These are phyloP conservation scores for Fragosphaeria purpurea DNA, from an alignment of 2,329 filamentous ascomycete genomes.

Conservation along the genomic window DNA sequence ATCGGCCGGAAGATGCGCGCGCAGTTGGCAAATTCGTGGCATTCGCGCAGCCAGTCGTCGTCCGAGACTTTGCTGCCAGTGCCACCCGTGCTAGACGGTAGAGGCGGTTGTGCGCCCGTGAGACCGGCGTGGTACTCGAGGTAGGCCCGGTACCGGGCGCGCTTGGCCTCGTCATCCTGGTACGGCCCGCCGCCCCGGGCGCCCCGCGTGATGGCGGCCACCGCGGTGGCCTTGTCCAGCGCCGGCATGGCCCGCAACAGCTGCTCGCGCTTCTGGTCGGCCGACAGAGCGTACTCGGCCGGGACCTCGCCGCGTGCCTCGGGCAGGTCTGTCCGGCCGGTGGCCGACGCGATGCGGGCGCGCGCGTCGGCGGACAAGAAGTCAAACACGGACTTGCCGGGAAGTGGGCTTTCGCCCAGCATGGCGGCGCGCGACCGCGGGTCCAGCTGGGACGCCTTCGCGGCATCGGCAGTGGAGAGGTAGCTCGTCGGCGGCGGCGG, in stretches of 20 bases:
- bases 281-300: constrained; percentile 49
- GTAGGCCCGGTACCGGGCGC: constrained; percentile 69
- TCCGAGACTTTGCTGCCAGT: constrained; percentile 25
- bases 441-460: constrained; percentile 65
- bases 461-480: constrained; percentile 64
- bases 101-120: constrained; percentile 43
- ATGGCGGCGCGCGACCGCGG: constrained; percentile 67
- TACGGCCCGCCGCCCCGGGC: constrained; percentile 66
- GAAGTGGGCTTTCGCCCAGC: constrained; percentile 69
- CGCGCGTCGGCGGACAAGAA: constrained; percentile 72
- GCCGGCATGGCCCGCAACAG: constrained; percentile 50
- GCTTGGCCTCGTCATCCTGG: constrained; percentile 68
- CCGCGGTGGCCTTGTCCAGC: constrained; percentile 56
- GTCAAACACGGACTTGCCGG: constrained; percentile 92
- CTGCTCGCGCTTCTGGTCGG: constrained; percentile 51
- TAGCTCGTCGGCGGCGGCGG: constrained; percentile 27
- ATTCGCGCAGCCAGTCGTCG: constrained; percentile 71
- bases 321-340: constrained; percentile 68
- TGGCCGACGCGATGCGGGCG: constrained; percentile 63
- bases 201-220: constrained; percentile 58
- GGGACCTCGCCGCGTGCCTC: constrained; percentile 67
- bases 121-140: constrained; percentile 66
- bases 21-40: constrained; percentile 61
- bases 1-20: constrained; percentile 78
- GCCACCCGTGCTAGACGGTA: constrained; percentile 22